Evolutionary conservation across 768 basidiomycete genomes (phyloP).

Genomic region (Trametes coccinea): DNA sequence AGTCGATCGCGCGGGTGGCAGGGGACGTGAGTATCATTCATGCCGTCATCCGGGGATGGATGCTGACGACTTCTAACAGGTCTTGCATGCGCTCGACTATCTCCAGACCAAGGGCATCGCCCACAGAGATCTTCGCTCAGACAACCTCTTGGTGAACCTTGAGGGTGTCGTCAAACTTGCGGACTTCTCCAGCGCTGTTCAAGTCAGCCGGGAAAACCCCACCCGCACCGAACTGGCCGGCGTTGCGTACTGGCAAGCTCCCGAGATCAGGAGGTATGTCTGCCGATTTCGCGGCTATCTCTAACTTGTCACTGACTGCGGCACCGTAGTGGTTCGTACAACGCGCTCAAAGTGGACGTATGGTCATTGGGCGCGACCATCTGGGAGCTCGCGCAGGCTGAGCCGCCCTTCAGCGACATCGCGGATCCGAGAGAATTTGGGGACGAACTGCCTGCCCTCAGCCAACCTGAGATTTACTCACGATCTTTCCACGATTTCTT

Average conservation of each 20-base stretch:
- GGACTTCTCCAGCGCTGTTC: conserved; percentile 79
- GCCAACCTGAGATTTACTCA: conserved; percentile 60
- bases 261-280: conserved; percentile 71
- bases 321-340: conserved; percentile 59
- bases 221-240: conserved; percentile 61
- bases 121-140: conserved; percentile 83
- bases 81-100: conserved; percentile 64
- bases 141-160: conserved; percentile 74
- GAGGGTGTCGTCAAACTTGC: conserved; percentile 74
- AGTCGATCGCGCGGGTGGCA: conserved; percentile 71
- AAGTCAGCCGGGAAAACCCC: conserved; percentile 52
- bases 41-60: neutral
- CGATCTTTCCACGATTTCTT: conserved; percentile 75
- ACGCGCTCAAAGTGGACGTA: conserved; percentile 72
- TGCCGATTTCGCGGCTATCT: neutral
- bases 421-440: conserved; percentile 47
- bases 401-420: conserved; percentile 69
- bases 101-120: conserved; percentile 67
- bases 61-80: conserved; percentile 39
- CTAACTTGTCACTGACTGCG: neutral
- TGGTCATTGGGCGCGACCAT: conserved; percentile 85
- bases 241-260: conserved; percentile 84
- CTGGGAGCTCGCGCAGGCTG: conserved; percentile 78
- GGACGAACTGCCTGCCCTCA: conserved; percentile 65
- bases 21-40: conserved; percentile 61